Base-by-base conservation (phyloP, 495 filamentous ascomycete genomes). In the Bryoglossum gracile region DNA sequence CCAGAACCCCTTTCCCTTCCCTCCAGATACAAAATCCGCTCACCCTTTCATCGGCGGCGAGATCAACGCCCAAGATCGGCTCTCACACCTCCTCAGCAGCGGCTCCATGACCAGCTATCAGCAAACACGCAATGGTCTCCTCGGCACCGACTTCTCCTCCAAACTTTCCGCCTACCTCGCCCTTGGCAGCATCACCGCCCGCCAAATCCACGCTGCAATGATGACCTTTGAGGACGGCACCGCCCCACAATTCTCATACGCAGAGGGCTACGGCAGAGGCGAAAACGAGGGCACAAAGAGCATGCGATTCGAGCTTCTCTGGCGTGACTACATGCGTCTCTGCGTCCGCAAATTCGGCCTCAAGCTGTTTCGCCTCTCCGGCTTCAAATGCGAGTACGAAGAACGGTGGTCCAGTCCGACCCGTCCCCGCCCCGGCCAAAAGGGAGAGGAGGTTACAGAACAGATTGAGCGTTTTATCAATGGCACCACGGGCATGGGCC, bases 291-390 rank as follows among this genome's bases (percentile, higher is more conserved):
- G 84, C n/a, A 84, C 81, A 0, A 68, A 69, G n/a, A 67, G 63
- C 3, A 68, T 87, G 8, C 76, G 84, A 1, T 82, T 84, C 46
- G 81, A 89, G 51, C 68, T 89, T 0, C 67, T 87, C 0, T 87
- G 83, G 82, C 69, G 83, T 3, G 84, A 87, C 63, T 87, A 87
- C 63, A 86, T 87, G 75, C 70, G 80, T 0, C 73, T 89, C 10
- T 81, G 81, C 50, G 73, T 73, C 21, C 66, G 75, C 3, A 87
- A 87, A 56, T 86, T 82, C 50, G 71, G 73, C 11, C 58, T 64
- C 37, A 71, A 71, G 38, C 64, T 86, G 2, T 87, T 86, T 60
- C 63, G 65, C 33, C 62, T 81, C 4, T 61, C 63, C n/a, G 83
- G 83, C 3, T 81, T 81, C 59, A 68, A 74, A 33, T 58, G 69